These are phyloP conservation scores for Blastobotrys arbuscula DNA, from an alignment of 1,139 yeast genomes.

Conservation along the genomic window DNA sequence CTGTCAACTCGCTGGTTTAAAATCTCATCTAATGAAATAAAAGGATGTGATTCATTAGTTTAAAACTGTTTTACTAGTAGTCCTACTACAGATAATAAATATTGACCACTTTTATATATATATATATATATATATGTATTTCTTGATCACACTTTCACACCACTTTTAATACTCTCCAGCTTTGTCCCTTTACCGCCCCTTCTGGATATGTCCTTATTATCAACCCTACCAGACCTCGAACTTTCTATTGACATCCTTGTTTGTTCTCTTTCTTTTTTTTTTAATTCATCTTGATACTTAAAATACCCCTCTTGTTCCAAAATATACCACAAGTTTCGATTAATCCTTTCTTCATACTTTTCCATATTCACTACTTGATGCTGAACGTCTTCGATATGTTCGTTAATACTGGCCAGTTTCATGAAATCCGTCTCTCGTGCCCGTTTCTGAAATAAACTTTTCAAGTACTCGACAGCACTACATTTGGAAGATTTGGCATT, in stretches of 20 bases:
- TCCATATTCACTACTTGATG: slow-evolving; percentile 6
- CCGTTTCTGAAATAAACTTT: slow-evolving; percentile 5
- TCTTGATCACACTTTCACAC: not conserved
- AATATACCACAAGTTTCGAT: slow-evolving; percentile 2
- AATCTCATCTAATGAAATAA: no score
- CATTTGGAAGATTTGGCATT: not conserved
- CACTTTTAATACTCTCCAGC: not conserved
- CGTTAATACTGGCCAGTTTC: slow-evolving; percentile 9
- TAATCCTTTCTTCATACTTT: not conserved
- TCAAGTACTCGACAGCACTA: slow-evolving; percentile 1
- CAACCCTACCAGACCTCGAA: not conserved
- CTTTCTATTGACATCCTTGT: not conserved
- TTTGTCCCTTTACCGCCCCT: not conserved
- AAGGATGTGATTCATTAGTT: no score
- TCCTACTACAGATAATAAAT: no score
- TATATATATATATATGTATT: no score
- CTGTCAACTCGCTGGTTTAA: no score
- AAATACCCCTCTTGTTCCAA: not conserved
- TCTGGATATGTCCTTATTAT: not conserved
- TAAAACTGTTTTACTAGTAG: no score
- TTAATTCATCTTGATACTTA: not conserved
- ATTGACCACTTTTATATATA: no score
- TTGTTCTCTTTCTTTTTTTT: not conserved
- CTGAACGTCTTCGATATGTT: slow-evolving; percentile 3
- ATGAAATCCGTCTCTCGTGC: slow-evolving; percentile 11